Base-by-base conservation (phyloP, 345 rosid species). In the Euphorbia tirucalli region DNA sequence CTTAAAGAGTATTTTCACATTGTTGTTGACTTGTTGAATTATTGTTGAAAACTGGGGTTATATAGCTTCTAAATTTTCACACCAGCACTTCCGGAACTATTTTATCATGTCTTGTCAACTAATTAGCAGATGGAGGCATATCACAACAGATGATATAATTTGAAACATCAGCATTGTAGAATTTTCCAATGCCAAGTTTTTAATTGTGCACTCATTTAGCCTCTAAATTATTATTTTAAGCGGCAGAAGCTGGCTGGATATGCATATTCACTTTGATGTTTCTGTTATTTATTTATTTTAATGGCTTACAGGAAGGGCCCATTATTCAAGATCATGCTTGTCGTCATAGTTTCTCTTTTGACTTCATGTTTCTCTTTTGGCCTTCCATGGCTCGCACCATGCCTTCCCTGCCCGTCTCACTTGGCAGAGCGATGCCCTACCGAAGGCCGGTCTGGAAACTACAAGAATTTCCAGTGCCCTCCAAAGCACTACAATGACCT, bases 281-380 rank as follows among this genome's bases (percentile, higher is more conserved):
- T 39, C 31, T 70, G 63, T 58, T 77, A n/a, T n/a, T n/a, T n/a
- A n/a, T n/a, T n/a, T n/a, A n/a, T n/a, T n/a, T n/a, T n/a, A n/a
- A n/a, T n/a, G n/a, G n/a, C n/a, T n/a, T 86, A 74, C 97, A 93
- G 97, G 91, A 93, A 25, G 82, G 97, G 98, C 68, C 94, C 93
- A 8, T 2, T 65, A 3, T 84, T 78, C 74, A 93, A 91, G 78
- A n/a, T 93, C 63, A 66, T 90, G 75, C 96, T 91, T 37, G 97
- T 90, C 16, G 81, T 87, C 57, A 44, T 76, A 24, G 55, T 93
- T 61, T 93, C 97, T 10, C 77, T 89, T 39, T 61, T 93, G 80
- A 91, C 97, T 66, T 93, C 98, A 0, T 91, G 89, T 61, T 91
- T 91, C 77, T 85, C 94, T 8, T 93, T 76, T 43, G 98, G 98